A percentile compares a stretch with the other conserved stretches of the same genome.
phyloP scores from a whole-genome alignment of 192 early-diverging fungal species.

The Podochytrium sp. region DNA sequence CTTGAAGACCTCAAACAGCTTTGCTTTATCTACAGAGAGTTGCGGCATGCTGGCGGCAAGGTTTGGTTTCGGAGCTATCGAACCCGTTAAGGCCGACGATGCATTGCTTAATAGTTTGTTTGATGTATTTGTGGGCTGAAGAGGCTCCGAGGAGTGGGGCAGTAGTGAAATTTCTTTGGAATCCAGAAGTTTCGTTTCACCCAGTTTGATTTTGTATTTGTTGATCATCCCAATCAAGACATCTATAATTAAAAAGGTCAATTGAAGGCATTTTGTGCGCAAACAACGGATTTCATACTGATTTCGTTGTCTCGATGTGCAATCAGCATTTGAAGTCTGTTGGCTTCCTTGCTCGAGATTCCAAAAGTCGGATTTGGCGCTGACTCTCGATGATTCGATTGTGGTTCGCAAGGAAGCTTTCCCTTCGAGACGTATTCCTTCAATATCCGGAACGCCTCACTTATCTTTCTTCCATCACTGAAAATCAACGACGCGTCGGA shows the following conservation, averaged over 20 bases:
- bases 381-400: too few species aligned
- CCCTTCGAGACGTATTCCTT: constrained; percentile 31
- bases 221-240: constrained; percentile 59
- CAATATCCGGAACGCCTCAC: constrained; percentile 51
- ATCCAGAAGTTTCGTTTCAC: constrained; percentile 22
- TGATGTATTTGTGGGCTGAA: too few species aligned
- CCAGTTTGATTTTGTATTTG: constrained; percentile 45
- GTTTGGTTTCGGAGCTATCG: constrained; percentile 13
- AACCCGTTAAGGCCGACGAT: neutral
- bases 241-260: constrained; percentile 33
- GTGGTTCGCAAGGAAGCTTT: neutral
- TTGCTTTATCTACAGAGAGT: constrained; percentile 57
- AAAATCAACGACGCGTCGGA: constrained; percentile 45
- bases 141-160: neutral
- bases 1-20: constrained; percentile 63
- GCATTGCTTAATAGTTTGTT: too few species aligned
- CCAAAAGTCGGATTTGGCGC: too few species aligned
- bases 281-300: too few species aligned
- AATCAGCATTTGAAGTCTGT: constrained; percentile 41
- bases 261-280: neutral
- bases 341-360: constrained; percentile 24
- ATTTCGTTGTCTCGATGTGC: constrained; percentile 65
- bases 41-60: constrained; percentile 33
- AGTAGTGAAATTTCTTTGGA: neutral
- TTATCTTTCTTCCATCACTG: constrained; percentile 52